Evolutionary conservation across 352 stramenopile species (phyloP), one percentile per base, ranked within the genome.

Genomic region (Pythium rhizo-oryzae): DNA sequence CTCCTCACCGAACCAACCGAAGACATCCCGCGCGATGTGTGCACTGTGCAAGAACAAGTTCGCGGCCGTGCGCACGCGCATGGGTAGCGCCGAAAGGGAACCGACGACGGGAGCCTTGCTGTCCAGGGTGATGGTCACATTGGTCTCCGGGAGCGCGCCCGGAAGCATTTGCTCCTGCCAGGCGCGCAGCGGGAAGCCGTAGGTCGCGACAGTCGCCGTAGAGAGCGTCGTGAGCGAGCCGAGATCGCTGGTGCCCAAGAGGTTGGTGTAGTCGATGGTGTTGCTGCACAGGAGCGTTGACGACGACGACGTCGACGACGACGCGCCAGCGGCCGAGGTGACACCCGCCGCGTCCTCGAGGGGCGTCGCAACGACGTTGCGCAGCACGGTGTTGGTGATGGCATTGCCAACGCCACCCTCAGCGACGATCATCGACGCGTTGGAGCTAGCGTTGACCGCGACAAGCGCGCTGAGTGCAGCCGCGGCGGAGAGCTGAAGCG

Each of bases 311-410:
- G 11, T 6, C 33, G 39, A 28, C 6, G 55, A n/a, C 24, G 46
- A 52, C 46, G 46, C 21, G 1, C 25, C 9, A 30, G 35, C 56
- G 16, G 56, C 24, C 39, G 39, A 5, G 13, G 18, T 25, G 28
- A 8, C 54, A 21, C 21, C 21, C 8, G 55, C 15, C 2, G 21
- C 41, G 9, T 39, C 23, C 0, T 33, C 41, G 9, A 58, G 30
- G 1, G 53, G 21, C 25, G 55, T 30, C 2, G 33, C 54, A 21
- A 71, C 25, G 15, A 57, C 56, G 37, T 46, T 56, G 56, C 56
- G 56, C 6, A 71, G 64, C 25, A 65, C 64, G 12, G 64, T 71
- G 57, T 71, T 71, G 35, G 55, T 57, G 37, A 65, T 35, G 23
- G 56, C n/a, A n/a, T 71, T 71, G 33, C 52, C 51, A 1, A 44